Evolutionary conservation across 768 basidiomycete species (phyloP).

Genomic region (Boletus bicolor): DNA sequence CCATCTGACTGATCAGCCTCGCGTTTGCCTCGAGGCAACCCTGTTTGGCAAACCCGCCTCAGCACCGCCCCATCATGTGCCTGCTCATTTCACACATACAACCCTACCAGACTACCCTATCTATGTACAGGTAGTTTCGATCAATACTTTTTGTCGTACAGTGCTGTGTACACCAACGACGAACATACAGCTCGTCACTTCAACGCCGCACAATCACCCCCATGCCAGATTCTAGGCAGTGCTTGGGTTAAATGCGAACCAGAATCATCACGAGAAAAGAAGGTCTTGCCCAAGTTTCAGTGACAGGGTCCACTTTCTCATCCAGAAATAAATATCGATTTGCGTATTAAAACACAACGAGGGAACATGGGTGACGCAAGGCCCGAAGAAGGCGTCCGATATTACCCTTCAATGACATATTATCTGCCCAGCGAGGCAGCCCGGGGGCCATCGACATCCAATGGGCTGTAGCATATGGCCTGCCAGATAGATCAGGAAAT

Average conservation of each 20-base stretch:
- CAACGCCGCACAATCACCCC: not conserved
- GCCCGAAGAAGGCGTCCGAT: constrained; percentile 1
- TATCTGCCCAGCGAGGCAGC: not conserved
- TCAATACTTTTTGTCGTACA: not conserved
- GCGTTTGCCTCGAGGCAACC: constrained; percentile 26
- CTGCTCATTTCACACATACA: not conserved
- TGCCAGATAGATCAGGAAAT: not conserved
- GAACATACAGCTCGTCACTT: not conserved
- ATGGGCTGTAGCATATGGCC: not conserved
- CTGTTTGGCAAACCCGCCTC: constrained; percentile 2
- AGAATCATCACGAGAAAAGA: constrained; percentile 10
- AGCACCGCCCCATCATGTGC: constrained; percentile 5
- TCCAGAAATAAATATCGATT: constrained; percentile 6
- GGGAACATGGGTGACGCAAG: not conserved
- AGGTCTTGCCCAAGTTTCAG: not conserved
- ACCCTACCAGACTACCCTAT: not conserved
- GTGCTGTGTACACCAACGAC: not conserved
- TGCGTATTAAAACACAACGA: not conserved
- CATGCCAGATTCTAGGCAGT: not conserved
- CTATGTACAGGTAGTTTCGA: not conserved
- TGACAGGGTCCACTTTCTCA: constrained; percentile 15
- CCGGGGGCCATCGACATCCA: not conserved
- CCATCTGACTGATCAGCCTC: constrained; percentile 18
- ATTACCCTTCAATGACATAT: not conserved
- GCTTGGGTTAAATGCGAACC: not conserved